Percentiles rank a stretch among this genome's conserved stretches.
Evolutionary conservation across 208 protist genomes (phyloP).

Genomic region (Crithidia sp.): DNA sequence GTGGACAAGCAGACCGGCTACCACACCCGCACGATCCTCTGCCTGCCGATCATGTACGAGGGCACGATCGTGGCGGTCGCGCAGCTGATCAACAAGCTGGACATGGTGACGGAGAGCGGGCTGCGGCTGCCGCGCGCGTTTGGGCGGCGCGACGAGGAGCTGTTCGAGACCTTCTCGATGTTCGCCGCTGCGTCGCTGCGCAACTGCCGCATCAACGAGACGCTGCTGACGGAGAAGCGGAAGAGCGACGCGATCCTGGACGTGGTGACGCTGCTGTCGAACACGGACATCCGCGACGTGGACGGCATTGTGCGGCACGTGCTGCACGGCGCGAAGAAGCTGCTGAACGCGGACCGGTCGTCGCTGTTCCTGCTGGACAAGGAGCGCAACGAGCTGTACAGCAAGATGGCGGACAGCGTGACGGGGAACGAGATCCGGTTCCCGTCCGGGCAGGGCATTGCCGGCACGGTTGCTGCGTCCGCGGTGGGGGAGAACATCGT

Average conservation of each 20-base stretch:
- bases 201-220: conserved; percentile 76
- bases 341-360: conserved; percentile 74
- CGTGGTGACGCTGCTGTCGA: conserved; percentile 73
- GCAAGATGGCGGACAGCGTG: conserved; percentile 68
- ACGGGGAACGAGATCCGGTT: conserved; percentile 76
- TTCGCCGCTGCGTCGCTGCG: conserved; percentile 74
- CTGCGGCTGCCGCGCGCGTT: conserved; percentile 55
- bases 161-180: conserved; percentile 74
- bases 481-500: conserved; percentile 71
- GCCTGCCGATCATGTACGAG: conserved; percentile 72
- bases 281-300: conserved; percentile 80
- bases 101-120: conserved; percentile 62
- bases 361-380: conserved; percentile 82
- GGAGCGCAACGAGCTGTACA: conserved; percentile 86
- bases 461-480: conserved; percentile 70
- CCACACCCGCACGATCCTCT: conserved; percentile 74
- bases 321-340: conserved; percentile 73
- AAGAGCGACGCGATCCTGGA: conserved; percentile 76
- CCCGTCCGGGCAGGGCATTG: conserved; percentile 75
- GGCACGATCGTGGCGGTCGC: conserved; percentile 75
- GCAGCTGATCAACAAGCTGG: conserved; percentile 81
- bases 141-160: conserved; percentile 63
- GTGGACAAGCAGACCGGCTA: conserved; percentile 78
- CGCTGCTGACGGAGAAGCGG: conserved; percentile 65
- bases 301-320: conserved; percentile 70